Evolutionary conservation across 2,329 filamentous ascomycete species (phyloP), one percentile per base, ranked within the genome.

Genomic region (Huntiella savannae): DNA sequence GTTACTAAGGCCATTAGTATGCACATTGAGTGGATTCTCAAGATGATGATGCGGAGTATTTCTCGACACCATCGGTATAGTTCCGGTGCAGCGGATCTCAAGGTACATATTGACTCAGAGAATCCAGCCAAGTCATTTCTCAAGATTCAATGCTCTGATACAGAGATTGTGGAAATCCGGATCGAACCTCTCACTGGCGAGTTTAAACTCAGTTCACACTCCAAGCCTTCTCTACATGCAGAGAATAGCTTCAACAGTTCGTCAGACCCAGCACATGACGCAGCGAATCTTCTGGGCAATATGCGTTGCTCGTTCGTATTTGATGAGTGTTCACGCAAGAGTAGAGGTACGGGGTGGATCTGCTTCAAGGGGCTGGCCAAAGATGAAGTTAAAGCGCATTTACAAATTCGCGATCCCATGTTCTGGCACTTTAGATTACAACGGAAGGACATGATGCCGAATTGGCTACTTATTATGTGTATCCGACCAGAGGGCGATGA

Each of bases 111-210:
- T 15, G 81, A 77, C 11, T 60, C 63, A 5, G 64, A 65, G 1
- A 74, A 83, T 42, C 78, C 84, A 1, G 69, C 71, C 10, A 70
- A 80, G 34, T 87, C 81, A 40, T 66, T 62, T 32, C 66, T 96
- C 45, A 68, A 67, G 32, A 70, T 88, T 53, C 78, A 82, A 52
- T 65, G 93, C 16, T 50, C 49, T n/a, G 33, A 47, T 8, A 33
- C 37, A 5, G 50, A 51, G 35, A 40, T 33, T 2, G 44, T 50
- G 7, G 49, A 43, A 4, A 60, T 93, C 22, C 69, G 73, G 13
- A 68, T 95, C 40, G 84, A 93, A 53, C 76, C 81, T 0, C 75
- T 82, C 19, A 86, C 82, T 0, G 91, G 91, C n/a, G 63, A 69
- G 8, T 79, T 86, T 51, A 73, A 77, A 7, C 61, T 94, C 34